Percentiles rank a stretch among this genome's conserved stretches.
Evolutionary conservation across 1,284 basidiomycete genomes (phyloP).

Genomic region (Mycosarcoma mackinlayi): DNA sequence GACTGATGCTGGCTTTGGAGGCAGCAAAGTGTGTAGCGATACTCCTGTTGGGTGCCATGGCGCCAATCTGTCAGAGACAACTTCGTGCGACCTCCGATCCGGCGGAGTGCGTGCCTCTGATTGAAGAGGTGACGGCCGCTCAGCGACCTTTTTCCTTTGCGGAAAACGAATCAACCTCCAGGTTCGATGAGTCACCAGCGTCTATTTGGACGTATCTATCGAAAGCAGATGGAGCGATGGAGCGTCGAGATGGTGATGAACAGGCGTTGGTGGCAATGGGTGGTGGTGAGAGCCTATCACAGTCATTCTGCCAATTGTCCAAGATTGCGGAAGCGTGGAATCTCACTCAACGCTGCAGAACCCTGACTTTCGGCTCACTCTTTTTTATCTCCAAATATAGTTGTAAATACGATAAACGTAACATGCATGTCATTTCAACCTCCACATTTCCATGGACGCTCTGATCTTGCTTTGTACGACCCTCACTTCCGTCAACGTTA

Average conservation of each 20-base stretch:
- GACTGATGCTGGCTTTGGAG: slow-evolving; percentile 27
- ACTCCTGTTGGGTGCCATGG: slow-evolving; percentile 36
- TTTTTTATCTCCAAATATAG: too few relatives aligned
- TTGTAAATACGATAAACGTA: too few relatives aligned
- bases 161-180: too few relatives aligned
- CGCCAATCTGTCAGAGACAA: neutral
- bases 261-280: neutral
- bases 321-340: slow-evolving; percentile 5
- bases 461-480: too few relatives aligned
- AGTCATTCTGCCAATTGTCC: slow-evolving; percentile 1
- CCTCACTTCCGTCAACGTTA: too few relatives aligned
- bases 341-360: slow-evolving; percentile 13
- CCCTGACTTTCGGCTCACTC: slow-evolving; percentile 1
- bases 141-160: neutral
- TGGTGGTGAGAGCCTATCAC: neutral
- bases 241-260: neutral
- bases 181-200: too few relatives aligned
- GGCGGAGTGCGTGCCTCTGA: neutral
- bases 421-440: too few relatives aligned
- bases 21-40: slow-evolving; percentile 38
- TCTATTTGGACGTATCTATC: too few relatives aligned
- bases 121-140: neutral
- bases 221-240: neutral
- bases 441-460: too few relatives aligned
- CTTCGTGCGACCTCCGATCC: neutral